These are phyloP conservation scores for Trichoderma atroviride DNA, from an alignment of 2,329 filamentous ascomycete genomes.

Conservation along the genomic window DNA sequence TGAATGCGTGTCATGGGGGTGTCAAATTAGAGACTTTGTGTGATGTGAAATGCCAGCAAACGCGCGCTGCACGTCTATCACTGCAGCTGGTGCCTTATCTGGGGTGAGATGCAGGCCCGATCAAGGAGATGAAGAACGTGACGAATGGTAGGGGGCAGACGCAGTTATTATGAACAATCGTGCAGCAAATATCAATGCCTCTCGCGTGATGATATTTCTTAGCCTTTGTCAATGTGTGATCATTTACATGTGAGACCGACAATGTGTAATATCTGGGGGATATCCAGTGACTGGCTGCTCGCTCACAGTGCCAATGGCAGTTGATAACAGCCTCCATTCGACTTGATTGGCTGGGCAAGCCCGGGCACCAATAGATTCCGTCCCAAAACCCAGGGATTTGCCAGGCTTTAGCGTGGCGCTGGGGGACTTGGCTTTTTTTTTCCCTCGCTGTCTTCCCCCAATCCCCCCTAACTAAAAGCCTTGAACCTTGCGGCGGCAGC, in stretches of 20 bases:
- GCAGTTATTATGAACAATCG: background rate
- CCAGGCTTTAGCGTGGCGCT: slow-evolving; percentile 7
- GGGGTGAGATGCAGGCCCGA: background rate
- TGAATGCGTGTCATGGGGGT: background rate
- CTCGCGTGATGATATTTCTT: background rate
- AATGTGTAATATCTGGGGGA: background rate
- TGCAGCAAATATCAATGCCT: background rate
- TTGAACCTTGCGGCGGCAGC: slow-evolving; percentile 15
- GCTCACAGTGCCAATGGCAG: background rate
- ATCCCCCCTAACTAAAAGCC: background rate
- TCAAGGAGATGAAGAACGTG: background rate
- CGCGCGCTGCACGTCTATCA: background rate
- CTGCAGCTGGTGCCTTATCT: background rate
- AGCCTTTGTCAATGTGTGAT: background rate
- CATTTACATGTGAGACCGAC: background rate
- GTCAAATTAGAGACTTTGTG: background rate
- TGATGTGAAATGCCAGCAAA: background rate
- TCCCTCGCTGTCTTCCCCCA: background rate
- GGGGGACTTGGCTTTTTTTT: background rate
- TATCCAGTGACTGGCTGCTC: background rate
- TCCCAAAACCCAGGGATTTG: slow-evolving; percentile 23
- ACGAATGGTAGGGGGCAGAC: background rate
- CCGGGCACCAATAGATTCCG: slow-evolving; percentile 25
- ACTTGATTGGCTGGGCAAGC: slow-evolving; percentile 27
- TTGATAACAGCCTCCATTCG: background rate